Percentiles rank a stretch among this genome's conserved stretches.
These are phyloP conservation scores for Mycena vulgaris DNA, from an alignment of 768 basidiomycete species.

Conservation along the genomic window DNA sequence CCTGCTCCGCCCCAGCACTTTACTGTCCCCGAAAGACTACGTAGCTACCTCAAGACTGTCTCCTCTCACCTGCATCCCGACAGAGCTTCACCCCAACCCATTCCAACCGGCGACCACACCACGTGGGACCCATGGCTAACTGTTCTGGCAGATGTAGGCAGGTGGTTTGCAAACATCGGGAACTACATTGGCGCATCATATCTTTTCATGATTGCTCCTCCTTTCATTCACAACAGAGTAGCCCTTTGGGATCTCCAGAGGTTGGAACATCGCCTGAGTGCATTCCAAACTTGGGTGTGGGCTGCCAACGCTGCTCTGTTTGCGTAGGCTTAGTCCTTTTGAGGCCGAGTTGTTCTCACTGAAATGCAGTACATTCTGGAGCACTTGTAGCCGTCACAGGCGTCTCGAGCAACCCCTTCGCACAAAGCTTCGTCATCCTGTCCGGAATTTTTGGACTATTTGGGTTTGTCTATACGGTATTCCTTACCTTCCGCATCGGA, in stretches of 20 bases:
- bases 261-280: constrained; percentile 4
- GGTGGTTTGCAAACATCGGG: too few species aligned
- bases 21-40: too few species aligned
- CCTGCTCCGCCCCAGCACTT: too few species aligned
- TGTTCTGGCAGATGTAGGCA: too few species aligned
- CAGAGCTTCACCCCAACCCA: too few species aligned
- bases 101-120: too few species aligned
- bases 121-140: too few species aligned
- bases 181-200: background rate
- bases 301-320: too few species aligned
- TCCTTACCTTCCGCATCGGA: background rate
- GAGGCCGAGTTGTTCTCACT: background rate
- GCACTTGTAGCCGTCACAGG: background rate
- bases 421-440: background rate
- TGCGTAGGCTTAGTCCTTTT: background rate
- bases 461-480: background rate
- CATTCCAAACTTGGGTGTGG: background rate
- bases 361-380: background rate
- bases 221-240: background rate
- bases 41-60: too few species aligned
- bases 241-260: background rate
- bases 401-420: background rate
- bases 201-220: background rate
- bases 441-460: background rate
- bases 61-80: too few species aligned